Base-by-base conservation (phyloP, 306 rosid genomes). In the Cucumis cinereus region DNA sequence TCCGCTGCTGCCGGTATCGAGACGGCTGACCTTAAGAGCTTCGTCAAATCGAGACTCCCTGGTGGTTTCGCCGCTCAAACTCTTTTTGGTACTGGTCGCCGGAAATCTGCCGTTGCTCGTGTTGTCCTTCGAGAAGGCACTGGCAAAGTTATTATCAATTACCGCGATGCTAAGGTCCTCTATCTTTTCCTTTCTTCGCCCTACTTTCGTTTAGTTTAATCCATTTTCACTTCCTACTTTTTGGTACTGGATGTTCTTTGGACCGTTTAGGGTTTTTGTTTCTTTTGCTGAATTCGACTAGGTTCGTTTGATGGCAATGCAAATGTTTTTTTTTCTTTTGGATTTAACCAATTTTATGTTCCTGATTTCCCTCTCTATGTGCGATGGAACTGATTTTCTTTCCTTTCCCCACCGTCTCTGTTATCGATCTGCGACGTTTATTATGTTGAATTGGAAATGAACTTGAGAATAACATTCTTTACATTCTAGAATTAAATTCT, bases 61-160 rank as follows among this genome's bases (percentile, higher is more conserved):
- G 99, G 97, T 30, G 99, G 99, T 0, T 94, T 94, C 69, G 99
- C 99, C 1, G 97, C 96, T 38, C 98, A 94, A 61, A 85, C 95
- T 0, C 79, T 87, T 74, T 61, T 90, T 20, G 98, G 91, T 24
- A 94, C 97, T 1, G 98, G 98, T 79, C 96, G 98, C 40, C 83
- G 98, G 20, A 93, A 93, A 75, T 50, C 82, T 68, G 97, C 96
- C 61, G 80, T 86, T 73, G 97, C 97, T 73, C 91, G 98, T 41
- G 98, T 91, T 81, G 99, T 94, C 67, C 89, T 90, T 28, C 89
- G 85, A 60, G 99, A 92, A 87, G 96, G 99, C 80, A 84, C 87
- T n/a, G 97, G 97, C 15, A 91, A 90, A 81, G 81, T 94, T 60
- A 81, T 94, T 30, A 90, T 94, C 80, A 94, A 94, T 81, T 94